Conservation (phyloP, 2,329 filamentous ascomycete species). For the Ramichloridium luteum region DNA sequence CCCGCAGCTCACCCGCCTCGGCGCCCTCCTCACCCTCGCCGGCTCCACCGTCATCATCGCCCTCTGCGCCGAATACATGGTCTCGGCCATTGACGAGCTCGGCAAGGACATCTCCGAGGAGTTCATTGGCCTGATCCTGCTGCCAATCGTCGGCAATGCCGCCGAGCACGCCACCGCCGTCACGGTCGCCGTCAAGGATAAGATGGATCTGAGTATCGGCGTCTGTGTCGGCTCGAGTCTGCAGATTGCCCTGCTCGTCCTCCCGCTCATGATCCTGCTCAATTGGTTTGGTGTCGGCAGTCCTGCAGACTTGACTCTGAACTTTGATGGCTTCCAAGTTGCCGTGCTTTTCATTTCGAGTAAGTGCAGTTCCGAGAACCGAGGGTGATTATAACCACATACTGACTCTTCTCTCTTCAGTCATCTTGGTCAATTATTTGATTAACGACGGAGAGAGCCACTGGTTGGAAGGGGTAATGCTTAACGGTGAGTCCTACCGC, state of each 20-base stretch:
- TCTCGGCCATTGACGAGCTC: conserved; percentile 45
- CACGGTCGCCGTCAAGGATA: conserved; percentile 50
- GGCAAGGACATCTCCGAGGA: conserved; percentile 41
- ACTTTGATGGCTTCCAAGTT: conserved; percentile 82
- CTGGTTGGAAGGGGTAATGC: conserved; percentile 49
- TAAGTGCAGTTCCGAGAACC: too few species aligned
- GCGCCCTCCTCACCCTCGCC: conserved; percentile 59
- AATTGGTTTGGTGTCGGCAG: conserved; percentile 45
- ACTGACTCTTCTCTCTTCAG: too few species aligned
- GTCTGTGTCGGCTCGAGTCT: conserved; percentile 54
- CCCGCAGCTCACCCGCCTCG: conserved; percentile 59
- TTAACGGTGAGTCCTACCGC: too few species aligned
- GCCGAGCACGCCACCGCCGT: conserved; percentile 54
- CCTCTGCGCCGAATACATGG: conserved; percentile 59
- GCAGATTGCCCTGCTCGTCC: conserved; percentile 52
- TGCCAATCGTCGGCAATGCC: conserved; percentile 55
- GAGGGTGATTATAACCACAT: too few species aligned
- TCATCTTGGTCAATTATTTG: conserved; percentile 49
- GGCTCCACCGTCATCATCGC: conserved; percentile 69
- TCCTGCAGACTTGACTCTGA: conserved; percentile 52
- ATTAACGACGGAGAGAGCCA: conserved; percentile 38
- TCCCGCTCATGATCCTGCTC: conserved; percentile 48
- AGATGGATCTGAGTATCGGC: conserved; percentile 56
- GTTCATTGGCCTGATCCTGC: conserved; percentile 51
- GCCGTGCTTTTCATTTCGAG: conserved; percentile 46